Base-by-base conservation (phyloP, 495 filamentous ascomycete genomes). In the Podospora fimiseda region DNA sequence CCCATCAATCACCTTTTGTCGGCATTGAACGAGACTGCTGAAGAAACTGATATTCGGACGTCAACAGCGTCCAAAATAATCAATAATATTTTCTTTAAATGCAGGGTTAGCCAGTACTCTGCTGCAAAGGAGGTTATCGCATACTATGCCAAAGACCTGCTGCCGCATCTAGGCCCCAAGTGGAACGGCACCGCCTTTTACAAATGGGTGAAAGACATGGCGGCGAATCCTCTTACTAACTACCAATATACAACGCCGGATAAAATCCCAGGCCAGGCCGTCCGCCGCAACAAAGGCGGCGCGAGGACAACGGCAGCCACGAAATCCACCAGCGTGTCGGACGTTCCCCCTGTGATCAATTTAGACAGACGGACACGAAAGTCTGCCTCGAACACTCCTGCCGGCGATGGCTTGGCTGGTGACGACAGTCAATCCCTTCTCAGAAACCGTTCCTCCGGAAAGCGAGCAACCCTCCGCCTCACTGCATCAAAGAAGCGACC, bases 91-190 rank as follows among this genome's bases (percentile, higher is more conserved):
- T 72, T 57, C 43, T 53, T 62, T 43, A 61, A 61, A 24, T 65
- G 68, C 45, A 74, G 60, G 24, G 62, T 74, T 8, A 59, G 56
- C 21, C 45, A 57, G 2, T 62, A 68, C 48, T 40, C 18, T 14
- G 52, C 55, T 0, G 23, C 58, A 2, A 37, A 51, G 18, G 27
- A 33, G 27, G 27, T 33, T 11, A 11, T 33, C 27, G 5, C 27
- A 11, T 33, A 6, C 27, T 33, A 6, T 48, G 45, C 45, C 33
- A 48, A 48, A 23, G 45, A 48, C 11, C 22, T 48, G 8, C 9
- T 48, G 16, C 23, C 24, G 19, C 45, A 23, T 18, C 19, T 48
- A 5, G 23, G 23, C 16, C 45, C 45, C 16, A 27, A 30, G 15
- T 48, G 45, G 45, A 33, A 48, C 22, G 33, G 33, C 19, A 48